A percentile compares a stretch with the other conserved stretches of the same genome.
Conservation (phyloP, 2,329 filamentous ascomycete genomes). For the Alternaria sp. region DNA sequence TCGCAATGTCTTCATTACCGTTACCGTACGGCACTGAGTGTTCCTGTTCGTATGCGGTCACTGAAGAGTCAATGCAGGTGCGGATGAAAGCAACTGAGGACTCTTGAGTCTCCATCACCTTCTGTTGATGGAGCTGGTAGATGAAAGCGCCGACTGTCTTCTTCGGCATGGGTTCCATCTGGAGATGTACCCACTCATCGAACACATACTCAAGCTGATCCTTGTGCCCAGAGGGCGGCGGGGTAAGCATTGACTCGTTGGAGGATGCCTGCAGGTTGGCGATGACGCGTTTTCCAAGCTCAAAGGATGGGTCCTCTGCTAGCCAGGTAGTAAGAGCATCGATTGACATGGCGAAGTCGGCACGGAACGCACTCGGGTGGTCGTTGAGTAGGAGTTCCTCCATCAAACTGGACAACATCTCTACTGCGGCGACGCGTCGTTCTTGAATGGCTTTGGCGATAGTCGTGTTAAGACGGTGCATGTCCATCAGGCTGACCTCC, state of each 20-base stretch:
- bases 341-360: slow-evolving; percentile 84
- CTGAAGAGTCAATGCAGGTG: slow-evolving; percentile 78
- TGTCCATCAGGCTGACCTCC: slow-evolving; percentile 65
- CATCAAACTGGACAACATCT: slow-evolving; percentile 80
- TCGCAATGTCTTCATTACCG: slow-evolving; percentile 63
- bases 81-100: slow-evolving; percentile 82
- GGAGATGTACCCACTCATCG: slow-evolving; percentile 89
- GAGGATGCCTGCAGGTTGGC: slow-evolving; percentile 67
- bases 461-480: slow-evolving; percentile 65
- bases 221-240: slow-evolving; percentile 66
- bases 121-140: slow-evolving; percentile 77
- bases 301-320: slow-evolving; percentile 70
- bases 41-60: slow-evolving; percentile 78
- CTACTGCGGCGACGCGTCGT: slow-evolving; percentile 73
- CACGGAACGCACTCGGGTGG: slow-evolving; percentile 76
- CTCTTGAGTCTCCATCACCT: slow-evolving; percentile 75
- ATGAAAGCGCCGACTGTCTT: slow-evolving; percentile 78
- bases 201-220: slow-evolving; percentile 95
- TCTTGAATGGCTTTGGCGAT: slow-evolving; percentile 75
- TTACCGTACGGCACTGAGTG: slow-evolving; percentile 65
- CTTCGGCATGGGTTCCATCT: slow-evolving; percentile 76
- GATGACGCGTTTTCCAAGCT: slow-evolving; percentile 74
- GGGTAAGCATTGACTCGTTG: slow-evolving; percentile 59
- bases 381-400: slow-evolving; percentile 81
- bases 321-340: slow-evolving; percentile 85